Evolutionary conservation across 345 rosid genomes (phyloP), one percentile per base, ranked within the genome.

Genomic region (Turnera subulata): DNA sequence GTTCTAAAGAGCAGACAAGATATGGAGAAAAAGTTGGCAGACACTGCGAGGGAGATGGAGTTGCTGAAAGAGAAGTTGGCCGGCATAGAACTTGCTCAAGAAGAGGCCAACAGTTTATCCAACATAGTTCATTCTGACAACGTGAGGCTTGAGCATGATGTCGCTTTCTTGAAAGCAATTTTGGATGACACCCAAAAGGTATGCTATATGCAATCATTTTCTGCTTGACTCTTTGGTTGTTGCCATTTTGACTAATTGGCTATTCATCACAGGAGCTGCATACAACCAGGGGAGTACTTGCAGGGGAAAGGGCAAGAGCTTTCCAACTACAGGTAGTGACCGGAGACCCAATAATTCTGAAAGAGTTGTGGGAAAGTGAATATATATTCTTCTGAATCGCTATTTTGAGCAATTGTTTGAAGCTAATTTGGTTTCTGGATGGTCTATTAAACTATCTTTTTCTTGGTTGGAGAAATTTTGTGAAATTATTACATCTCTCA

Each of bases 131-230:
- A 93, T 67, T 82, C 96, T 0, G 92, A 93, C 80, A 93, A 93
- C 50, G 92, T 89, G 15, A 85, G 97, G 81, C 97, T 93, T 4
- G 99, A 93, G 78, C 99, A 93, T 61, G 99, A 89, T 24, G 87
- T 89, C 32, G 99, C 99, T 55, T 93, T 89, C 73, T 85, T 93
- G 7, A 89, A 87, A 85, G 99, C 99, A 15, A 87, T 93, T 59
- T 66, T 93, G 59, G 96, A 90, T 38, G 99, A 93, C 59, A 87
- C 96, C 16, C 97, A 90, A 61, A 93, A 93, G 97, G 97, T 93
- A 74, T 11, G 22, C 0, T 43, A 16, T 25, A 7, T 38, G 39
- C 25, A 10, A 38, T 46, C 5, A 5, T 18, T 15, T 56, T 55
- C 15, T 20, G 42, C 29, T 19, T 15, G 22, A 53, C 24, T 6